Base-by-base conservation (phyloP, 768 basidiomycete genomes). In the Boletus pseudo-olivaceus region DNA sequence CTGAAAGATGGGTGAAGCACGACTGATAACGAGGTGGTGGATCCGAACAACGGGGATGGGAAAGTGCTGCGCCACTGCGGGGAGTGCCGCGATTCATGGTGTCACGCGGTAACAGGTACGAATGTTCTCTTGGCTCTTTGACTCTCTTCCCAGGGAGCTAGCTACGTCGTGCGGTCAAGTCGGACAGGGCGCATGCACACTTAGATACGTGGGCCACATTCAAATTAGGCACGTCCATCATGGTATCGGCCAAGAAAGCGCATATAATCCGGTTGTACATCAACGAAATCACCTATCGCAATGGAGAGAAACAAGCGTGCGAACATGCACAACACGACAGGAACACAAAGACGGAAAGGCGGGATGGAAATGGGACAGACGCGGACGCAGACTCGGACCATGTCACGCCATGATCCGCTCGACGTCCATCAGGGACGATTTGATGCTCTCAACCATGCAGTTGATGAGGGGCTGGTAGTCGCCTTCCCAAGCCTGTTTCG, bases 381-480 rank as follows among this genome's bases (percentile, higher is more conserved):
- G 17, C 14, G 8, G 51, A 49, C 19, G 26, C 26, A 42, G 19
- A 40, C 15, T 11, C 27, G n/a, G 26, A 29, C 11, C n/a, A 45
- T 8, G 12, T 61, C 53, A 67, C n/a, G 53, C 47, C 68, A 70
- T 71, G 48, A 69, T 68, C 7, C 59, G 64, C 11, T 71, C 68
- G 10, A 70, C 64, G 1, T 70, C 68, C 20, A 47, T 56, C 32
- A 70, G 43, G 4, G 70, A 64, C 12, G 43, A 19, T 12, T 59
- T 62, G 53, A 64, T 58, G 23, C 63, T 61, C 26, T 71, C 60
- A 4, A 70, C 70, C 33, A 70, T 54, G 34, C 70, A 70, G 35
- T 66, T 64, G 41, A 70, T 70, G 58, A 70, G 41, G 23, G 68
- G 68, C 19, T 67, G 66, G 34, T 70, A 70, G 27, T 70, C 64